Evolutionary conservation across 2,329 filamentous ascomycete genomes (phyloP), one percentile per base, ranked within the genome.

Genomic region (Alternaria brassicae): DNA sequence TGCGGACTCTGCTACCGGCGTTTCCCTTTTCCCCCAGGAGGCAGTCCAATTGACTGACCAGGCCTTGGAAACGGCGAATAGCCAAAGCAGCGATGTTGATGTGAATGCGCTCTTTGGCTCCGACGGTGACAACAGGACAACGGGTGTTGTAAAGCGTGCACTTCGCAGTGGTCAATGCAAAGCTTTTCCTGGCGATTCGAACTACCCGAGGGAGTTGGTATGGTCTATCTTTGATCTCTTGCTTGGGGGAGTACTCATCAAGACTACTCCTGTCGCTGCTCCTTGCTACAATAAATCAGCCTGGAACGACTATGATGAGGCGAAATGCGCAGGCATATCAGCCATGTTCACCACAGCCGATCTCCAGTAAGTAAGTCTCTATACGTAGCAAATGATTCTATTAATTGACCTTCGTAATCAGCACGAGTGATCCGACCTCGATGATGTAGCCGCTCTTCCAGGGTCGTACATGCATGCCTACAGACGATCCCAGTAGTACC

Each of bases 101-200:
- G 25, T 62, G 4, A 15, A 28, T 25, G 49, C 53, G 2, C 27
- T 64, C 9, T 49, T 45, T 80, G 82, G 23, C 76, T 84, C 66
- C 17, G 58, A 58, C 3, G 37, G 47, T 9, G 54, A 19, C n/a
- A 50, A 49, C 37, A 40, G 39, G 6, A 37, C 51, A 8, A 47
- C 21, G 3, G 21, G 17, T 9, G 2, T 23, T 17, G 27, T 21
- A 27, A 50, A 25, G 19, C 25, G 30, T 21, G 25, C 17, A 28
- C 53, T 30, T 28, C 42, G 34, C 28, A 60, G 39, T 37, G 58
- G 55, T 13, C 27, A 42, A 21, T 73, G 69, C 48, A 72, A 72
- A 52, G 63, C 53, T 0, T 72, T 64, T 27, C 68, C 69, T 5
- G 67, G 65, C 12, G 71, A 73, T 36, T 13, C 37, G 10, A 41